A percentile compares a stretch with the other conserved stretches of the same genome.
phyloP scores from a whole-genome alignment of 2,329 filamentous ascomycete genomes.

The Zymoseptoria crescenta region DNA sequence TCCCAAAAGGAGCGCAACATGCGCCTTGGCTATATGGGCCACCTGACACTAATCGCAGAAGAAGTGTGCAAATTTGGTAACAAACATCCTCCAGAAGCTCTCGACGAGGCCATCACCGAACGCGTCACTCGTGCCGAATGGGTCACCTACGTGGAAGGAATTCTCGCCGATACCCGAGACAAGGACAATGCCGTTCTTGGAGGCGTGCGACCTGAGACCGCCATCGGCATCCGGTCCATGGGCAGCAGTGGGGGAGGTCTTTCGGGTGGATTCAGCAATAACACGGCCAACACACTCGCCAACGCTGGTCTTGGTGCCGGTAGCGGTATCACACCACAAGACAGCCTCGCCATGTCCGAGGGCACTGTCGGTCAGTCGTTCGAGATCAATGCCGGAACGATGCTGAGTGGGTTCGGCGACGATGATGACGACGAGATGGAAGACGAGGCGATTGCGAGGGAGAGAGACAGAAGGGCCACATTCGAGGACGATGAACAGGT shows the following conservation, averaged over 20 bases:
- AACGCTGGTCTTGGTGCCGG: conserved; percentile 70
- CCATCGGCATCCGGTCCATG: conserved; percentile 62
- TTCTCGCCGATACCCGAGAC: conserved; percentile 85
- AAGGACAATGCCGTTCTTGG: conserved; percentile 97
- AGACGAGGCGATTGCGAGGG: conserved; percentile 36
- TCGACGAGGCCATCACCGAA: conserved; percentile 77
- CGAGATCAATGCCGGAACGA: conserved; percentile 28
- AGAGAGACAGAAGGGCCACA: conserved; percentile 27
- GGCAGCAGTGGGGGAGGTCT: conserved; percentile 30
- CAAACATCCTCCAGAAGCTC: conserved; percentile 77
- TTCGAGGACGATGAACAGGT: conserved; percentile 53
- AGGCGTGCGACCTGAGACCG: conserved; percentile 85
- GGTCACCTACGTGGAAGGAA: conserved; percentile 91
- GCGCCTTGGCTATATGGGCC: conserved; percentile 95
- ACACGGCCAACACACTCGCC: conserved; percentile 52
- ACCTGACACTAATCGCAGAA: conserved; percentile 91
- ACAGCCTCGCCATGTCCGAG: conserved; percentile 28
- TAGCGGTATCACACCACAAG: conserved; percentile 19
- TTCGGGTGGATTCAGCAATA: conserved; percentile 45
- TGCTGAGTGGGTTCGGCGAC: conserved; percentile 80
- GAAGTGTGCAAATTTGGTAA: conserved; percentile 98
- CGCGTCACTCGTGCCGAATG: conserved; percentile 83
- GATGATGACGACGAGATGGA: conserved; percentile 93
- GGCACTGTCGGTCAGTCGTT: conserved; percentile 28
- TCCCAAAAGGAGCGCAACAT: conserved; percentile 78